A percentile compares a stretch with the other conserved stretches of the same genome.
Evolutionary conservation across 306 rosid species (phyloP).

Genomic region (Trifolium subterraneum): DNA sequence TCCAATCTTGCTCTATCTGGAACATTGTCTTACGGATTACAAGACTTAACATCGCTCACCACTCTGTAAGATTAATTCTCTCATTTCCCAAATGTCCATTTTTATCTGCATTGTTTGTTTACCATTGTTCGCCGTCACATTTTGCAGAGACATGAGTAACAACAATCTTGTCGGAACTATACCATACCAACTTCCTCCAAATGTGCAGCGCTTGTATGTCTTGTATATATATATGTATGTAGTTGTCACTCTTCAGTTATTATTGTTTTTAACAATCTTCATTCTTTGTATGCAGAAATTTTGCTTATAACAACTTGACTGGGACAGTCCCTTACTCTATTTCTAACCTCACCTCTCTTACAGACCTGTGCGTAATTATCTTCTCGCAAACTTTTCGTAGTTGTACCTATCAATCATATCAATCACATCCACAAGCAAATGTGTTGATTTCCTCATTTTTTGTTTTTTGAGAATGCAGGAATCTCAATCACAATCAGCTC

Average conservation of each 20-base stretch:
- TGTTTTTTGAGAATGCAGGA: conserved; percentile 55
- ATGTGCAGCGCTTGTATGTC: conserved; percentile 70
- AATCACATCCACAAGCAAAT: not conserved
- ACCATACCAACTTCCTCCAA: conserved; percentile 80
- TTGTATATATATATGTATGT: conserved; percentile 29
- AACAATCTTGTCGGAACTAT: conserved; percentile 74
- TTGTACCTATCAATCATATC: conserved; percentile 13
- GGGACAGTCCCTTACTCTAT: conserved; percentile 76
- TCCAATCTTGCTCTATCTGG: conserved; percentile 78
- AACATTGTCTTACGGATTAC: conserved; percentile 57
- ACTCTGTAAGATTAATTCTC: conserved; percentile 66
- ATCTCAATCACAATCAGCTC: conserved; percentile 87
- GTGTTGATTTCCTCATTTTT: not conserved
- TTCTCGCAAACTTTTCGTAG: conserved; percentile 38
- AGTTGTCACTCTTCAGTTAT: conserved; percentile 22
- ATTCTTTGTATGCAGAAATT: conserved; percentile 68
- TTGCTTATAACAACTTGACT: conserved; percentile 71
- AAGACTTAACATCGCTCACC: conserved; percentile 59
- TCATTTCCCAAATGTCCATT: conserved; percentile 26
- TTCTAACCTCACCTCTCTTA: conserved; percentile 65
- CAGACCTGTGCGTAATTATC: conserved; percentile 67
- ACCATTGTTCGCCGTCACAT: conserved; percentile 37
- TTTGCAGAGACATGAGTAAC: conserved; percentile 82
- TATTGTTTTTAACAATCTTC: conserved; percentile 32
- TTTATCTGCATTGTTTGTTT: not conserved